Base-by-base conservation (phyloP, 2,329 filamentous ascomycete genomes). In the Amesomyces nigricolor region DNA sequence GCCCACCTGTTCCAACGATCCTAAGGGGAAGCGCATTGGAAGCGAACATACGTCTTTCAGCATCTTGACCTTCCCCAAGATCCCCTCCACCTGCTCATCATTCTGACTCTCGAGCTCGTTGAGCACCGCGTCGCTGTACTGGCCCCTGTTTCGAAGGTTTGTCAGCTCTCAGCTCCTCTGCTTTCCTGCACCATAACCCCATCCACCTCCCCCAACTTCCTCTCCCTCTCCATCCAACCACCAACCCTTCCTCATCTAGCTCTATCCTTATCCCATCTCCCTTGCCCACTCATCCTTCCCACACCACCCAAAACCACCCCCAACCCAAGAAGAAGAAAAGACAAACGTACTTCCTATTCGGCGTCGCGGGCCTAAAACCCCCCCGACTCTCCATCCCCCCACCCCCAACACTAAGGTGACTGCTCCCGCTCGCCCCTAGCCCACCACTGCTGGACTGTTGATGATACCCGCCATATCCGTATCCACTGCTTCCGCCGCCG, bases 21-120 rank as follows among this genome's bases (percentile, higher is more conserved):
- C 44, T 30, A 16, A 10, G 5, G 30, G n/a, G 37, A 7, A 19
- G 17, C 13, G 39, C 40, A 32, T 7, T 9, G 16, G 4, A 29
- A 44, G 35, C 49, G 17, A 48, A 78, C 87, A 69, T 73, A 95
- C 91, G 73, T 91, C 84, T 73, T 96, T 97, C 65, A 97, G 70
- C 75, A 91, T 83, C 75, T 81, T 85, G 58, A 97, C 92, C 73
- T 96, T 96, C 62, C 88, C 88, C 63, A 89, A 80, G 67, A 96
- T 91, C n/a, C 91, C 90, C 59, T 90, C 87, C 10, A 96, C 86
- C 65, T 96, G 87, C 56, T 83, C 79, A 64, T 96, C 91, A 68
- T 97, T 97, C 75, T 99, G 94, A 67, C 88, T 92, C 76, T 99
- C 94, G 58, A 99, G 80, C 73, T 95, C 91, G 69, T 89, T 90